These are phyloP conservation scores for Fusarium poae DNA, from an alignment of 2,329 filamentous ascomycete species.

Conservation along the genomic window DNA sequence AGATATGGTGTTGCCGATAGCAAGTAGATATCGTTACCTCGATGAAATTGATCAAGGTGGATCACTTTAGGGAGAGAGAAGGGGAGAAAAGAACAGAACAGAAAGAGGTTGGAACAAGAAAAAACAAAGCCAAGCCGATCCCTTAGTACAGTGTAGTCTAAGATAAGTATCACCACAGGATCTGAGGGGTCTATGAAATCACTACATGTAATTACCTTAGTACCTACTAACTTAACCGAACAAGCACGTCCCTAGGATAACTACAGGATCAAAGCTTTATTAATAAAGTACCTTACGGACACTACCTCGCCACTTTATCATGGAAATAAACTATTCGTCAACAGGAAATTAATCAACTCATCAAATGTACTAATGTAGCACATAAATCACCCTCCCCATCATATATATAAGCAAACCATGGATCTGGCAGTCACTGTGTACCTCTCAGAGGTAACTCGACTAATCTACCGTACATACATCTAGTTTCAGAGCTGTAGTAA, in stretches of 20 bases:
- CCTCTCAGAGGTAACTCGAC: neutral
- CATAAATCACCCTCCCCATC: neutral
- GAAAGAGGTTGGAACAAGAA: conserved; percentile 3
- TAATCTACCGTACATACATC: neutral
- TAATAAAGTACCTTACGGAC: neutral
- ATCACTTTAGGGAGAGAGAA: neutral
- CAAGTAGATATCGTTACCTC: neutral
- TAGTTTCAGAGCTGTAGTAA: no score
- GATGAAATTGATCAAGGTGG: conserved; percentile 6
- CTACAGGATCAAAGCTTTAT: conserved; percentile 18
- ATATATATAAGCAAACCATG: neutral
- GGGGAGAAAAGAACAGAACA: neutral
- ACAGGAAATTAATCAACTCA: neutral
- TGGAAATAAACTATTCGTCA: neutral
- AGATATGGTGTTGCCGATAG: neutral
- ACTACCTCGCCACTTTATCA: neutral
- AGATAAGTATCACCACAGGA: conserved; percentile 2
- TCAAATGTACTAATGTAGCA: neutral
- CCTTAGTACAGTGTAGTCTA: neutral
- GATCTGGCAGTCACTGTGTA: neutral
- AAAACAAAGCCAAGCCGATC: conserved; percentile 9
- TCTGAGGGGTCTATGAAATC: conserved; percentile 17
- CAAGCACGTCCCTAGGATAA: conserved; percentile 15
- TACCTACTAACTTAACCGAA: no score
- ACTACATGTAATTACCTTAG: conserved; percentile 12